Evolutionary conservation across 495 filamentous ascomycete genomes (phyloP), one percentile per base, ranked within the genome.

Genomic region (Cladorrhinum samala): DNA sequence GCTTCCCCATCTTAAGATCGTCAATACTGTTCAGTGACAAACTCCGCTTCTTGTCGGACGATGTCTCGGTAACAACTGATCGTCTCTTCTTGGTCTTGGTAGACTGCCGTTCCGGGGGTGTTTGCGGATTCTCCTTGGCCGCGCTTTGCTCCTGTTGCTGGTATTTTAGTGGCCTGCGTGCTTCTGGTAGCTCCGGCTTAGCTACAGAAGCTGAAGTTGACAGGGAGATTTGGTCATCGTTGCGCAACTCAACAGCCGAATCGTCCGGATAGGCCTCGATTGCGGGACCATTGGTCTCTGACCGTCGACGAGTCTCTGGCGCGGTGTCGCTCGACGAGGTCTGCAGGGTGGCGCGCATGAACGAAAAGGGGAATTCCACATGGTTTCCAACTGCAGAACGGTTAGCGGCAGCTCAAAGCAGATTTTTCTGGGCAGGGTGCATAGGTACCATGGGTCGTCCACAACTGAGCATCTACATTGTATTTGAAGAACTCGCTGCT

Each of bases 401-500:
- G 53, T 55, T 30, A 59, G 38, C 13, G 19, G n/a, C 13, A 16
- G n/a, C n/a, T 45, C 42, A 45, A 13, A 21, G 6, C 30, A 37
- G 30, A 6, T 37, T 37, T 7, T 37, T 14, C 14, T 21, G 17
- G 18, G 42, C 18, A 38, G n/a, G 17, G 1, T 33, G 11, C 5
- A 20, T 0, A 58, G 52, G 4, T 48, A 67, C 65, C 60, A 25
- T 61, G 51, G 3, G 46, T 55, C 7, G 37, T 38, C 65, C 65
- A 68, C 18, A 68, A 20, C 0, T 57, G 55, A 9, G 42, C 50
- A 42, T 68, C 65, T 14, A 66, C 65, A 1, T 56, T 57, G 58
- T 60, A 66, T 52, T 62, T 66, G 63, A 66, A 66, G 25, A 64
- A 54, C 1, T 66, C 63, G 55, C 52, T 64, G 46, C 54, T 49